phyloP scores from a whole-genome alignment of 495 filamentous ascomycete species.

The Entonaema liquescens region DNA sequence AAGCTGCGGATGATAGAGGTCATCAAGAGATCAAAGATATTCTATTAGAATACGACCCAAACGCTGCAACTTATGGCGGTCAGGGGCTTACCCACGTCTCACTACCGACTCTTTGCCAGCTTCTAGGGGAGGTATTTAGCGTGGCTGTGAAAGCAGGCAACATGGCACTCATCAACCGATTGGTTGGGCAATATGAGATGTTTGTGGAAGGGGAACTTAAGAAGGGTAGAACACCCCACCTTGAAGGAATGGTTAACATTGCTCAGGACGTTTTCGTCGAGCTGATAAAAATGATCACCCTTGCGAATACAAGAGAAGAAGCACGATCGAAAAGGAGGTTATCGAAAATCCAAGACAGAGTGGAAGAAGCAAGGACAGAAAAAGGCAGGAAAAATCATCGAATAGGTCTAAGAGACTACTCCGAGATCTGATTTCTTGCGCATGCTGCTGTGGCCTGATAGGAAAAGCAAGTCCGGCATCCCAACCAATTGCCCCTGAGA shows the following conservation, averaged over 20 bases:
- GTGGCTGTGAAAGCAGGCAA: background rate
- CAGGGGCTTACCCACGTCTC: background rate
- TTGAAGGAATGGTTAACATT: background rate
- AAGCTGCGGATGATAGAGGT: background rate
- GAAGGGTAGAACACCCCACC: background rate
- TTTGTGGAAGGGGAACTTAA: background rate
- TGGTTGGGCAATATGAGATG: background rate
- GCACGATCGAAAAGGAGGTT: background rate
- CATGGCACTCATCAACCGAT: background rate
- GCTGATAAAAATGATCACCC: background rate
- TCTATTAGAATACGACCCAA: conserved; percentile 1
- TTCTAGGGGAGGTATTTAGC: background rate
- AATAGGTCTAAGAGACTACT: background rate
- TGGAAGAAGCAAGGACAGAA: background rate
- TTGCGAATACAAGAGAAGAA: background rate
- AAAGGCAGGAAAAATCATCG: no score
- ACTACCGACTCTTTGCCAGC: background rate
- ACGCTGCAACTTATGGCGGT: background rate
- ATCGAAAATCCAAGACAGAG: background rate
- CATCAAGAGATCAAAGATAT: conserved; percentile 4
- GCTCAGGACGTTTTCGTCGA: conserved; percentile 4
- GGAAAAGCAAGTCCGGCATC: background rate
- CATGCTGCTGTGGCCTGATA: background rate
- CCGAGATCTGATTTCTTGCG: background rate
- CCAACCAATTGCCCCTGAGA: background rate